Percentiles rank a stretch among this genome's conserved stretches.
Conservation (phyloP, 371 early-diverging fungal species). For the Batrachochytrium dendrobatidis region DNA sequence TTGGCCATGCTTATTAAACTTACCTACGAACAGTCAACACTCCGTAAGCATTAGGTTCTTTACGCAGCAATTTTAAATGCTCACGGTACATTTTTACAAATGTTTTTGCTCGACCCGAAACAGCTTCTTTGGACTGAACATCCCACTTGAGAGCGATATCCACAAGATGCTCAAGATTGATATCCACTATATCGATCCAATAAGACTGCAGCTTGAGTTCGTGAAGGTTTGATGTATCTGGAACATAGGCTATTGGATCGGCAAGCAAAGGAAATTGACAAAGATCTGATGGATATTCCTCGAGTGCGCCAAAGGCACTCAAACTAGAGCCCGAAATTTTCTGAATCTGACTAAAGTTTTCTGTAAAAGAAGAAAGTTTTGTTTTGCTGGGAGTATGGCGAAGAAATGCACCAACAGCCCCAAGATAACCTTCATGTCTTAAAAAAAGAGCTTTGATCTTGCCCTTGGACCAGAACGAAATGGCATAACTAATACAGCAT, state of each 20-base stretch:
- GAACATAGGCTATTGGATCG: slow-evolving; percentile 36
- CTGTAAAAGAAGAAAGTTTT: slow-evolving; percentile 56
- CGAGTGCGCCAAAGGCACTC: slow-evolving; percentile 52
- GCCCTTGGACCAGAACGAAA: slow-evolving; percentile 95
- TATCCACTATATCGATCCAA: slow-evolving; percentile 59
- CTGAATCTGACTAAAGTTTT: slow-evolving; percentile 61
- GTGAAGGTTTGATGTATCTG: slow-evolving; percentile 56
- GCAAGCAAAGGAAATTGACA: slow-evolving; percentile 48
- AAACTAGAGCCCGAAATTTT: slow-evolving; percentile 36
- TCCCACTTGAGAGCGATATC: slow-evolving; percentile 46
- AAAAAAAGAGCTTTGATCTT: slow-evolving; percentile 89
- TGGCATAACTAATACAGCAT: slow-evolving; percentile 75
- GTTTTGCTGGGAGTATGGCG: slow-evolving; percentile 32
- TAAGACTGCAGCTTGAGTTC: slow-evolving; percentile 45
- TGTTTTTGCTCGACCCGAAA: slow-evolving; percentile 22
- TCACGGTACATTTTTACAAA: slow-evolving; percentile 46
- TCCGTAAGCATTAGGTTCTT: slow-evolving; percentile 59
- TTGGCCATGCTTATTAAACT: not conserved
- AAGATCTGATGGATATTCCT: slow-evolving; percentile 39
- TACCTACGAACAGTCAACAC: slow-evolving; percentile 51
- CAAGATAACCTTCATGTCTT: slow-evolving; percentile 94
- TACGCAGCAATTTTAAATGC: slow-evolving; percentile 46
- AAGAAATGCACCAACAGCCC: slow-evolving; percentile 81
- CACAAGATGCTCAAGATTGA: slow-evolving; percentile 46
- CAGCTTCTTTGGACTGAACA: slow-evolving; percentile 12